Base-by-base conservation (phyloP, 2,329 filamentous ascomycete species). In the Claviceps fusiformis region DNA sequence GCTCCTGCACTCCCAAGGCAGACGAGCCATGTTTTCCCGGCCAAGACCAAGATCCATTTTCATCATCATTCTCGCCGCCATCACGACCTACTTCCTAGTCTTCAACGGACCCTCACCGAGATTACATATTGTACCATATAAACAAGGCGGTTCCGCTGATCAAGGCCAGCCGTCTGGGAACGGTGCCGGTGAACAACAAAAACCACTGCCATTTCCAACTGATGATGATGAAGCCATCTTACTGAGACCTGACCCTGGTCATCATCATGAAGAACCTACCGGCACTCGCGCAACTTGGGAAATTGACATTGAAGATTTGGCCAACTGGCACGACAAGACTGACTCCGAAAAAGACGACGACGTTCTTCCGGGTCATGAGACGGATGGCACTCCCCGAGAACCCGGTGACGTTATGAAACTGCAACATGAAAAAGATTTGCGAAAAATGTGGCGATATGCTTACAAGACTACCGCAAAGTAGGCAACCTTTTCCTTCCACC, bases 1-100 rank as follows among this genome's bases (percentile, higher is more conserved):
- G 64, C 64, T 69, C 63, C 63, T 69, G 57, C 63, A 63, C 44
- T 60, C 64, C 41, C 60, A 65, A 48, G 60, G 57, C 35, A 59
- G 65, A 55, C 67, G 66, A 54, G 61, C 63, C 53, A 59, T 67
- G 53, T 59, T 65, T 56, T 61, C 65, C 59, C 64, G 72, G 55
- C 65, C 72, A 49, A 67, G 73, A 56, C 71, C 73, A 54, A 73
- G 69, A 62, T 66, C 70, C 44, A 59, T 77, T 35, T 59, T 76
- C 10, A 59, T 76, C 41, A 62, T 75, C 29, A 64, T 65, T 37
- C 56, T 75, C 27, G 70, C 70, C 35, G 62, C 69, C 41, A 59
- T 71, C 24, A 67, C 70, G n/a, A 66, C 73, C 39, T 77, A 75
- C 60, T 73, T 71, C 61, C 59, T 76, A 47, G 58, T 75, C 24